Evolutionary conservation across 805 yeast genomes (phyloP), one percentile per base, ranked within the genome.

Genomic region (Tetrapisispora pingtungensis): DNA sequence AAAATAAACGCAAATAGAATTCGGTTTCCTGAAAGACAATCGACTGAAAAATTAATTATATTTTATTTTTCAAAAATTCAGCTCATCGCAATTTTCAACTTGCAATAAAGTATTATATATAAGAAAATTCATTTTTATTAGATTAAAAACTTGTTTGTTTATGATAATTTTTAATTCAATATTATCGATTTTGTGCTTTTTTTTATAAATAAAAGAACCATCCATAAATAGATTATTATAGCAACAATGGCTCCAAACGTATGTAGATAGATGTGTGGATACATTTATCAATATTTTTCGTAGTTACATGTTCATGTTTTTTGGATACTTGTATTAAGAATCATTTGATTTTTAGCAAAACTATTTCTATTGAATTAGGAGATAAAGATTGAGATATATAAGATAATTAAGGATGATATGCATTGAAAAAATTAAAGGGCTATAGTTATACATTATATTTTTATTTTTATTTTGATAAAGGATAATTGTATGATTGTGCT

Each of bases 201-300:
- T n/a, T 4, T 10, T 12, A 4, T 12, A n/a, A 15, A 32, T 20
- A 34, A 28, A 35, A n/a, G 26, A 22, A 42, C 27, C 24, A 42
- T 36, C 45, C 41, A 46, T 26, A 48, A 41, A 30, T 31, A 44
- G 39, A 43, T 35, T 31, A 33, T 17, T 19, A 20, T 20, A 40
- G 46, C 41, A 42, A 50, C 48, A 54, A 54, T 84, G 94, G 94
- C 94, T 80, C 94, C 94, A 81, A 82, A 80, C 72, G 93, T 84
- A 83, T 73, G 93, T 83, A 33, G 30, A 20, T 34, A 34, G 20
- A 28, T 36, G 38, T 26, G 40, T 30, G 33, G 32, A 40, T 40
- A 36, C 38, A 38, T 35, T 36, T 27, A 38, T 35, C 32, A 28
- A 5, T 33, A 8, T 22, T 26, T 26, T 17, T 13, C 8, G 20